A percentile compares a stretch with the other conserved stretches of the same genome.
phyloP scores from a whole-genome alignment of 164 flowering plant species.

The Saururus chinensis region DNA sequence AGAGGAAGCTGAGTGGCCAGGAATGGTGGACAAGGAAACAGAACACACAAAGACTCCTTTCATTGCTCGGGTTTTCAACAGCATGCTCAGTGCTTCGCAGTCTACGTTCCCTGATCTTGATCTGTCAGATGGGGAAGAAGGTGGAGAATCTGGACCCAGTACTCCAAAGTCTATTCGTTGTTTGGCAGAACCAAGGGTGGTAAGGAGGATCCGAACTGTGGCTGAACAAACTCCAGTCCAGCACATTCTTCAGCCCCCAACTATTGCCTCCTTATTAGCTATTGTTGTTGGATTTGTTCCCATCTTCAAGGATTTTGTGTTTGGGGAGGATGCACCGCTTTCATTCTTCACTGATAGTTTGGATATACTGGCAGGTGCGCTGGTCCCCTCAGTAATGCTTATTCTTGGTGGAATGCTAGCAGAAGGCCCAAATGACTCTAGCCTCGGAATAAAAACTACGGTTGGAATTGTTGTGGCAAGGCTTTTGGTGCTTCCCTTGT shows the following conservation, averaged over 20 bases:
- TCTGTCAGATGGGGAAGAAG: constrained; percentile 10
- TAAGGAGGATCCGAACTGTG: constrained; percentile 62
- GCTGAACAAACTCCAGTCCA: constrained; percentile 75
- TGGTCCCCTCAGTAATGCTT: constrained; percentile 61
- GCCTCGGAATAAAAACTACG: constrained; percentile 46
- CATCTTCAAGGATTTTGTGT: constrained; percentile 40
- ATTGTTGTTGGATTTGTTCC: constrained; percentile 65
- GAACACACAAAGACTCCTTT: constrained; percentile 72
- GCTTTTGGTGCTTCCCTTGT: constrained; percentile 69
- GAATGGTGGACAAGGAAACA: constrained; percentile 81
- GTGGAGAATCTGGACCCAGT: constrained; percentile 10
- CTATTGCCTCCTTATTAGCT: constrained; percentile 73
- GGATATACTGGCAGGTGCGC: constrained; percentile 46
- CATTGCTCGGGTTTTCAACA: constrained; percentile 55
- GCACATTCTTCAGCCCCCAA: constrained; percentile 87
- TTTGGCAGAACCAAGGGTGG: constrained; percentile 68
- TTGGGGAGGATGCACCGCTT: constrained; percentile 71
- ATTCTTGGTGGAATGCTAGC: constrained; percentile 74
- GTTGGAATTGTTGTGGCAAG: constrained; percentile 49
- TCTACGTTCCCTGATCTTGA: constrained; percentile 42
- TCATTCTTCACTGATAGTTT: constrained; percentile 60
- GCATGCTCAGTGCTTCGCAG: constrained; percentile 35
- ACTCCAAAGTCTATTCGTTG: constrained; percentile 48
- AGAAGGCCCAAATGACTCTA: constrained; percentile 56
- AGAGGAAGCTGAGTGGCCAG: constrained; percentile 90